Evolutionary conservation across 345 rosid species (phyloP).

Genomic region (Punica granatum): DNA sequence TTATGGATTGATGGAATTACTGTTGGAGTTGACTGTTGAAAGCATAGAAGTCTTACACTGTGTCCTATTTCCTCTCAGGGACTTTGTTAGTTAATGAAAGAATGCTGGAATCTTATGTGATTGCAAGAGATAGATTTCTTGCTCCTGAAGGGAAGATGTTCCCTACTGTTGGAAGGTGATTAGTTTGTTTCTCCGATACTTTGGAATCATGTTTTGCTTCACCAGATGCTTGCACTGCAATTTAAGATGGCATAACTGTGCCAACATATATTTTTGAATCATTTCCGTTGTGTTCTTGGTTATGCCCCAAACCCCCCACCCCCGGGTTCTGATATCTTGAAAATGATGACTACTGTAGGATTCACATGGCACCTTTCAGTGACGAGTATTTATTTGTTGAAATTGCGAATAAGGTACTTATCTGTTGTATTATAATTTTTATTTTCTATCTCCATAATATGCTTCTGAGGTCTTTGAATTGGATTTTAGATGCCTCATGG

Average conservation of each 20-base stretch:
- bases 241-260: not conserved
- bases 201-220: slow-evolving; percentile 4
- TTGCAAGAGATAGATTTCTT: slow-evolving; percentile 96
- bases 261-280: not conserved
- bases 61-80: slow-evolving; percentile 34
- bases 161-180: slow-evolving; percentile 87
- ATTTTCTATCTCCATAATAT: not conserved
- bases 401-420: slow-evolving; percentile 93
- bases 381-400: slow-evolving; percentile 94
- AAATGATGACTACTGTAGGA: slow-evolving; percentile 48
- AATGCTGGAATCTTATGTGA: slow-evolving; percentile 93
- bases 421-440: slow-evolving; percentile 4
- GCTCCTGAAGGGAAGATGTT: slow-evolving; percentile 88
- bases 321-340: slow-evolving; percentile 12
- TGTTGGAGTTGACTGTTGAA: not conserved
- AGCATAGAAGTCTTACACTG: not conserved
- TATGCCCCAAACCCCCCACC: too few relatives aligned
- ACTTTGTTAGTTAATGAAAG: slow-evolving; percentile 93
- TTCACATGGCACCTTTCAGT: slow-evolving; percentile 98
- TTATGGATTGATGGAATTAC: not conserved
- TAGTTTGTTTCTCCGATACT: not conserved
- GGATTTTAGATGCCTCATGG: not conserved
- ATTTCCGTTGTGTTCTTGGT: not conserved
- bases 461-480: not conserved
- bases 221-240: not conserved